Percentiles rank a stretch among this genome's conserved stretches.
Evolutionary conservation across 148 eudicot genomes (phyloP).

Genomic region (Euryodendron excelsum): DNA sequence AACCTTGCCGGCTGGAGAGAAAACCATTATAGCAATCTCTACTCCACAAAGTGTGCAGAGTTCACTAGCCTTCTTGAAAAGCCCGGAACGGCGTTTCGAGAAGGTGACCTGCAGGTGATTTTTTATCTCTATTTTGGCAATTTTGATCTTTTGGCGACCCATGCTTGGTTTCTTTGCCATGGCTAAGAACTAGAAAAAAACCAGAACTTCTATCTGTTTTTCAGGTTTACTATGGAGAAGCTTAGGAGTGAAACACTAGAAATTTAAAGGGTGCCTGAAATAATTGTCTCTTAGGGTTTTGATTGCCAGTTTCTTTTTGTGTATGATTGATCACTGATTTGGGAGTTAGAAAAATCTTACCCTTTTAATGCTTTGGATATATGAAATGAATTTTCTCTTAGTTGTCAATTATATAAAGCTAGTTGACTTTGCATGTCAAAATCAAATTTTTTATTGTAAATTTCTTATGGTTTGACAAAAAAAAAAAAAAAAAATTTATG

Average conservation of each 20-base stretch:
- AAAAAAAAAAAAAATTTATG: background rate
- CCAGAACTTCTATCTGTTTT: background rate
- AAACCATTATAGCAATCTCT: conserved; percentile 39
- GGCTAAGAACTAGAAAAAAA: background rate
- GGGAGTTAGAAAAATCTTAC: conserved; percentile 43
- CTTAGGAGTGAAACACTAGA: background rate
- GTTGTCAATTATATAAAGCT: conserved; percentile 7
- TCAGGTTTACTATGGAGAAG: background rate
- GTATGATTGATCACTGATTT: conserved; percentile 32
- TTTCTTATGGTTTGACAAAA: background rate
- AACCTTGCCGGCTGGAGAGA: conserved; percentile 50
- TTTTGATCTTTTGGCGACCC: conserved; percentile 65
- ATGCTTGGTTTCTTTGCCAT: conserved; percentile 51
- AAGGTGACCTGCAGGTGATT: conserved; percentile 58
- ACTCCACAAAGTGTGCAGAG: conserved; percentile 55
- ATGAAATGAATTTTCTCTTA: conserved; percentile 28
- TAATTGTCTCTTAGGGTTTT: conserved; percentile 7
- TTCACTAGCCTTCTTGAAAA: conserved; percentile 61
- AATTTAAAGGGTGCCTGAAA: conserved; percentile 29
- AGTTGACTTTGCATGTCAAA: conserved; percentile 9
- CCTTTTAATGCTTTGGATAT: conserved; percentile 33
- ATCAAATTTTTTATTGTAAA: background rate
- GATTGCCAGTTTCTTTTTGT: conserved; percentile 5
- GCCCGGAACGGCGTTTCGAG: conserved; percentile 58
- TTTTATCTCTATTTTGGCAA: conserved; percentile 51